Evolutionary conservation across 768 basidiomycete genomes (phyloP).

Genomic region (Serendipita sp.): DNA sequence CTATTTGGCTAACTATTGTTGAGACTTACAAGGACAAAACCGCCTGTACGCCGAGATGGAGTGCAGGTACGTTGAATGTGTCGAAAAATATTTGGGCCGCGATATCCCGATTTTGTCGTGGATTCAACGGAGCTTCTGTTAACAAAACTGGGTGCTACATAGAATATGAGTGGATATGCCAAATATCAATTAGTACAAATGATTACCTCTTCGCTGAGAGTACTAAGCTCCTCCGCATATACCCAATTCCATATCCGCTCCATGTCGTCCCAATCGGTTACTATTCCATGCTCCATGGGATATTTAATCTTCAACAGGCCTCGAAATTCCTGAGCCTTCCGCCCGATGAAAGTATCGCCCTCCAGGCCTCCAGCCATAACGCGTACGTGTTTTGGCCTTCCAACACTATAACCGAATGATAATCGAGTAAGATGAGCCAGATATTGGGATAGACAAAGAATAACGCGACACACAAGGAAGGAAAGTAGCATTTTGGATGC

Average conservation of each 20-base stretch:
- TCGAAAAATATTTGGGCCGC: constrained; percentile 99
- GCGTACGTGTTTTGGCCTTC: constrained; percentile 90
- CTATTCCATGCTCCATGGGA: constrained; percentile 98
- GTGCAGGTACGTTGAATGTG: constrained; percentile 96
- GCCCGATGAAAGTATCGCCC: constrained; percentile 91
- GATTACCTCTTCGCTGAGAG: constrained; percentile 87
- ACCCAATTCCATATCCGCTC: constrained; percentile 99
- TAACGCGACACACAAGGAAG: constrained; percentile 57
- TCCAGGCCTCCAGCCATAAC: constrained; percentile 97
- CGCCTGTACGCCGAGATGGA: constrained; percentile 94
- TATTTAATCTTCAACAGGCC: constrained; percentile 96
- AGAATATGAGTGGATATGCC: constrained; percentile 10
- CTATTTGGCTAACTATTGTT: not conserved
- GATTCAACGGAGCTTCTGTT: constrained; percentile 95
- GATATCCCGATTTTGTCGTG: constrained; percentile 86
- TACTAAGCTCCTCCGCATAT: constrained; percentile 88
- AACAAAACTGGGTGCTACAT: constrained; percentile 86
- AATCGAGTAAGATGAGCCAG: not conserved
- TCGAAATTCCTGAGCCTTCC: constrained; percentile 86
- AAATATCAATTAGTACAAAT: not conserved
- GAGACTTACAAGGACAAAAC: constrained; percentile 79
- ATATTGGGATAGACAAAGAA: not conserved
- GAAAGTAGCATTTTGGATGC: constrained; percentile 98
- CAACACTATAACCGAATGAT: constrained; percentile 42
- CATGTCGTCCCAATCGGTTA: constrained; percentile 99